phyloP scores from a whole-genome alignment of 176 grass and related monocot species.

The Puya raimondii region DNA sequence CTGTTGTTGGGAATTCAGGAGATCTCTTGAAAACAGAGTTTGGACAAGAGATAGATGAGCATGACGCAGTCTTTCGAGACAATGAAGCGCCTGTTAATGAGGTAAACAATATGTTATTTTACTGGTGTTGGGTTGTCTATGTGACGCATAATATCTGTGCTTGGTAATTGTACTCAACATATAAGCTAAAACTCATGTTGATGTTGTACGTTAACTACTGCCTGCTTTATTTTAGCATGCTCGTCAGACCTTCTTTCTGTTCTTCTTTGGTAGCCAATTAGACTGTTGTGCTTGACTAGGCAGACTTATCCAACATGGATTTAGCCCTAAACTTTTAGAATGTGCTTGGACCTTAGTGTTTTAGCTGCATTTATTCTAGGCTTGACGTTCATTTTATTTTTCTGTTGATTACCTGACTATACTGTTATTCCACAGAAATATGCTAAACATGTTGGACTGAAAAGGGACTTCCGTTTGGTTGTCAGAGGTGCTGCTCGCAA shows the following conservation, averaged over 20 bases:
- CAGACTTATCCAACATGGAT: neutral
- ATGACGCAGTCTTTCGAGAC: constrained; percentile 95
- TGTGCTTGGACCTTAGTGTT: neutral
- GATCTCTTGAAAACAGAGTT: constrained; percentile 98
- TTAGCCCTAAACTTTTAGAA: neutral
- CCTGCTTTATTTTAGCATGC: neutral
- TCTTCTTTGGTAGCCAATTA: neutral
- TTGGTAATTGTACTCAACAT: too few species aligned
- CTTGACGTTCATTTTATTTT: neutral
- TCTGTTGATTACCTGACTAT: neutral
- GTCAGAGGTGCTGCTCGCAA: constrained; percentile 93
- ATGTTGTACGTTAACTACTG: neutral
- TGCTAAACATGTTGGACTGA: constrained; percentile 88
- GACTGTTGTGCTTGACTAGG: neutral
- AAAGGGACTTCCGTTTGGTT: constrained; percentile 91
- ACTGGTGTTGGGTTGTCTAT: neutral
- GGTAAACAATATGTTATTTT: constrained; percentile 25
- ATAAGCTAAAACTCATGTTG: neutral
- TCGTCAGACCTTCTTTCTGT: neutral
- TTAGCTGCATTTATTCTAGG: neutral
- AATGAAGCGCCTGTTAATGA: constrained; percentile 97
- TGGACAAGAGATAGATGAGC: constrained; percentile 85
- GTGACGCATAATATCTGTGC: neutral
- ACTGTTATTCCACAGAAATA: constrained; percentile 63
- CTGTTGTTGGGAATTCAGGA: constrained; percentile 93